A percentile compares a stretch with the other conserved stretches of the same genome.
Evolutionary conservation across 2,329 filamentous ascomycete genomes (phyloP).

Genomic region (Reticulascus tulasneorum): DNA sequence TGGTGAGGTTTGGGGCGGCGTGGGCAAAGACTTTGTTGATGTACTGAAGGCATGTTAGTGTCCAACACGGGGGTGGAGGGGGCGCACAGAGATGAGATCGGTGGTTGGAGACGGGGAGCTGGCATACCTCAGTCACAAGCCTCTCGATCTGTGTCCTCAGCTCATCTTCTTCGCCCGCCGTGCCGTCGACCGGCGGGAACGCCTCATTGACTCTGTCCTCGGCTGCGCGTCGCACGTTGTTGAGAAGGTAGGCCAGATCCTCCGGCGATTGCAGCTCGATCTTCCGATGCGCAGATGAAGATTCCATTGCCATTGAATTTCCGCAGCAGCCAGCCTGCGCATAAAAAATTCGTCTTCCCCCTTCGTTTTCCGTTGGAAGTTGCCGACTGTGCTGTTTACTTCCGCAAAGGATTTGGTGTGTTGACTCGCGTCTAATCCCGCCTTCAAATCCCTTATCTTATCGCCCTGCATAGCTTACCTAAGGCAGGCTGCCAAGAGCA

Average conservation of each 20-base stretch:
- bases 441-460: too few relatives aligned
- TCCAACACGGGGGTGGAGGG: not conserved
- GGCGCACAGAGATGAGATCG: not conserved
- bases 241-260: constrained; percentile 67
- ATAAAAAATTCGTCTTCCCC: too few relatives aligned
- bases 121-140: constrained; percentile 53
- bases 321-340: too few relatives aligned
- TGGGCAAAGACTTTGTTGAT: constrained; percentile 57
- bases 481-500: too few relatives aligned
- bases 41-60: constrained; percentile 48
- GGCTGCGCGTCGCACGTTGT: constrained; percentile 66
- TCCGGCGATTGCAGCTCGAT: constrained; percentile 76
- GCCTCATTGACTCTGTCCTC: constrained; percentile 62
- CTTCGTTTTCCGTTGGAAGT: too few relatives aligned
- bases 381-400: too few relatives aligned
- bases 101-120: not conserved
- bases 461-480: too few relatives aligned
- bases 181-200: constrained; percentile 59
- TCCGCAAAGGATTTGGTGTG: too few relatives aligned
- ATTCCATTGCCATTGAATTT: too few relatives aligned
- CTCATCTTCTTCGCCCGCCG: constrained; percentile 41
- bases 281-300: constrained; percentile 60
- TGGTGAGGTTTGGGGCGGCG: constrained; percentile 55
- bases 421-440: too few relatives aligned
- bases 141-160: constrained; percentile 55